Evolutionary conservation across 768 basidiomycete genomes (phyloP), one percentile per base, ranked within the genome.

Genomic region (Tremella mesenterica): DNA sequence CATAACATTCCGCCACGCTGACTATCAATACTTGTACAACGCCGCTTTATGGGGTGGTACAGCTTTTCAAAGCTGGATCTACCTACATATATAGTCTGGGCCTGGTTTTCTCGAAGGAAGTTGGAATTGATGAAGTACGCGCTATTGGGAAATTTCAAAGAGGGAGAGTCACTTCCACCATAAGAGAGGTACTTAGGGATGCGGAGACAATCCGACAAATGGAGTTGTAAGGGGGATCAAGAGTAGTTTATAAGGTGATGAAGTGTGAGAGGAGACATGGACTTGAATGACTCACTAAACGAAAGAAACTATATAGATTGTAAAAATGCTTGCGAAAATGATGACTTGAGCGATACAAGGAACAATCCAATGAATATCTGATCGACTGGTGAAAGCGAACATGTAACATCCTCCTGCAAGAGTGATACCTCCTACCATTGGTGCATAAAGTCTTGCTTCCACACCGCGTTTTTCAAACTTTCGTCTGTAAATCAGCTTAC

Each of bases 341-440:
- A 83, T 48, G 25, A 61, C 52, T 3, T 84, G 77, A 2, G 80
- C 84, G 26, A 85, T 77, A 20, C 76, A 76, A 21, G 79, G 76
- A 0, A 73, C 80, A 33, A 83, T 79, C 85, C 85, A 87, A 50
- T 77, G 79, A 2, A 85, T 75, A 13, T 58, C 61, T 0, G 77
- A 52, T 0, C 53, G 80, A 12, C 81, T 79, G 2, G 82, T 81
- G 81, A 84, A 86, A 0, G 82, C 84, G 59, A 82, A 88, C 26
- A 86, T 80, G 71, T 85, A 79, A 36, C 70, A 71, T 1, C 74
- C 74, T 10, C 67, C 44, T 0, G 68, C 54, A 25, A 74, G 56
- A 5, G 51, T 46, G 23, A 73, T 48, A 14, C 71, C 71, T 30
- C 64, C 67, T 0, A 61, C 48, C 68, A 73, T 71, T 0, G 71